Base-by-base conservation (phyloP, 306 rosid genomes). In the Alnus glutinosa region DNA sequence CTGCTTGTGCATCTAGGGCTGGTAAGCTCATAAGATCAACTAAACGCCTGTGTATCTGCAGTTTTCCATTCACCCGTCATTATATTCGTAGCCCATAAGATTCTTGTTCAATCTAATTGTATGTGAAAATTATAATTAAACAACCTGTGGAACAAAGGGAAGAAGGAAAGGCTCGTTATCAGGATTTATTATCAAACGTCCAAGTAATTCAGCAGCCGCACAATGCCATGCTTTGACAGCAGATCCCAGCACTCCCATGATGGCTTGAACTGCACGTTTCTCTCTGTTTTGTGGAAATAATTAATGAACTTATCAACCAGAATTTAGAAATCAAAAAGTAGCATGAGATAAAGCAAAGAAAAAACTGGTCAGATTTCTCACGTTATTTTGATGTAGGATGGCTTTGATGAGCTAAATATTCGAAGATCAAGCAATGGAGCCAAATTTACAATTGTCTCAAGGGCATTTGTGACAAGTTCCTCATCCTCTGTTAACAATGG, bases 401-500 rank as follows among this genome's bases (percentile, higher is more conserved):
- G 92, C 84, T 93, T 93, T 71, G 91, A 86, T 62, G 99, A 93
- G 88, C 97, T 89, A 83, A 95, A 93, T 71, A 93, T 90, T 52
- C 96, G 90, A 83, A 96, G 99, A 83, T 96, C 99, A 78, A 93
- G 89, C 23, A 89, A 78, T 0, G 99, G 99, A 77, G 97, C 97
- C 90, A 96, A 90, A 85, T 96, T 96, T 79, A 93, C 98, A 83
- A 96, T 87, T 71, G 99, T 91, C 93, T 96, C 98, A 4, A 96
- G 90, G 61, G 98, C 91, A 87, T 96, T 96, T 73, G 98, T 91
- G 81, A 96, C 98, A 85, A 96, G 97, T 85, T 96, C 99, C 82
- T 96, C 98, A 78, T 96, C 99, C 97, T 93, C 99, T 96, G 87
- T 78, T 68, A 75, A 78, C 59, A 86, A 54, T 49, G 7, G 70